Conservation (phyloP, 2,329 filamentous ascomycete genomes). For the Pseudogymnoascus sp. region DNA sequence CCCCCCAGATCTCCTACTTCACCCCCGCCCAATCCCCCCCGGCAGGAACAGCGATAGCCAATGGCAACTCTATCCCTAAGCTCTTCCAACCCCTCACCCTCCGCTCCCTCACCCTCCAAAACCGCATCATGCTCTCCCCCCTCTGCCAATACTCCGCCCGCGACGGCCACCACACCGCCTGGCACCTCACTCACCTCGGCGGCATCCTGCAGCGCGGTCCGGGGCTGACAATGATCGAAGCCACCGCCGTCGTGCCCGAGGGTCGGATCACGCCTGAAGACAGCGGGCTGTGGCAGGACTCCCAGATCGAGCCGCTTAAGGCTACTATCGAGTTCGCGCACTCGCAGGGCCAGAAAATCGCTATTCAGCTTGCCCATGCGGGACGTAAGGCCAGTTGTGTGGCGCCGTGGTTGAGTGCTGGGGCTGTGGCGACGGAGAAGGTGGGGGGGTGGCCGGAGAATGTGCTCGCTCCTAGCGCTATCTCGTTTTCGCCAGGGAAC, state of each 20-base stretch:
- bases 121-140: constrained; percentile 57
- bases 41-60: constrained; percentile 41
- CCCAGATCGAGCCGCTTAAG: constrained; percentile 65
- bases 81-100: constrained; percentile 36
- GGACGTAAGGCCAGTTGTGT: constrained; percentile 60
- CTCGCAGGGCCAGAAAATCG: constrained; percentile 67
- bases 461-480: constrained; percentile 43
- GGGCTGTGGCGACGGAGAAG: constrained; percentile 44
- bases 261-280: constrained; percentile 81
- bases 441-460: constrained; percentile 52
- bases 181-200: constrained; percentile 76
- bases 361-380: constrained; percentile 75
- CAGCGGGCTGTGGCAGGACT: constrained; percentile 74
- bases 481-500: constrained; percentile 44
- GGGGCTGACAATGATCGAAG: constrained; percentile 68
- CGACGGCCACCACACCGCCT: constrained; percentile 69
- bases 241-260: constrained; percentile 65
- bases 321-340: constrained; percentile 72
- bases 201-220: constrained; percentile 71
- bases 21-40: constrained; percentile 41
- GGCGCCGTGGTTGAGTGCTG: constrained; percentile 55
- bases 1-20: constrained; percentile 36
- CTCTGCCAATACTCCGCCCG: constrained; percentile 61
- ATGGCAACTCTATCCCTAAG: constrained; percentile 44
- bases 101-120: constrained; percentile 51